These are phyloP conservation scores for Trichoderma koningiopsis DNA, from an alignment of 2,329 filamentous ascomycete species.

Conservation along the genomic window DNA sequence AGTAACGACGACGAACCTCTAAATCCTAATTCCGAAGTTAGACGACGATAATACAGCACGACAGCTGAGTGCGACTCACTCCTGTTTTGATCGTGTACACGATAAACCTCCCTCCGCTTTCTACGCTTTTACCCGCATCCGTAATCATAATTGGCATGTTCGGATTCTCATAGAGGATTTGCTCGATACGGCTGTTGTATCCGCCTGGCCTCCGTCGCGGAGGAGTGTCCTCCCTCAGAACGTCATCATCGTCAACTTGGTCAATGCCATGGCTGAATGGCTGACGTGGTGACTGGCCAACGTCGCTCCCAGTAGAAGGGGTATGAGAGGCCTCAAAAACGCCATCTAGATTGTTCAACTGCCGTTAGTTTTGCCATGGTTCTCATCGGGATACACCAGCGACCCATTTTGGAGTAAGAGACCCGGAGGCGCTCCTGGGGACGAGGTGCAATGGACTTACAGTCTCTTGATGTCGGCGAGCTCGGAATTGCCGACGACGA, in stretches of 20 bases:
- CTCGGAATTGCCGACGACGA: slow-evolving; percentile 67
- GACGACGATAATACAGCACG: background rate
- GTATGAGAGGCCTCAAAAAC: slow-evolving; percentile 69
- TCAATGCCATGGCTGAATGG: slow-evolving; percentile 34
- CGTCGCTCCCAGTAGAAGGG: slow-evolving; percentile 68
- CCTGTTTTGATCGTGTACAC: slow-evolving; percentile 96
- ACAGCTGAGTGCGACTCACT: slow-evolving; percentile 54
- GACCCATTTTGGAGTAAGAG: background rate
- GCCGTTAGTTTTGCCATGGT: background rate
- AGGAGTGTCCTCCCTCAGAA: slow-evolving; percentile 45
- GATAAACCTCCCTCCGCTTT: slow-evolving; percentile 90
- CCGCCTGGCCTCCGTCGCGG: slow-evolving; percentile 76
- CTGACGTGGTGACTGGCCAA: slow-evolving; percentile 51
- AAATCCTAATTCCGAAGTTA: slow-evolving; percentile 67
- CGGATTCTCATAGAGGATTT: slow-evolving; percentile 94
- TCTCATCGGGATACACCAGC: background rate
- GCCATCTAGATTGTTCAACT: slow-evolving; percentile 34
- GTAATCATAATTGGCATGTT: slow-evolving; percentile 88
- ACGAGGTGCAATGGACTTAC: slow-evolving; percentile 49
- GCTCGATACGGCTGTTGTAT: slow-evolving; percentile 94
- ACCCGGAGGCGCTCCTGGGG: background rate
- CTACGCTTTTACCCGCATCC: slow-evolving; percentile 91
- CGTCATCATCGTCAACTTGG: slow-evolving; percentile 53
- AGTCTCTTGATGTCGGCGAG: slow-evolving; percentile 59
- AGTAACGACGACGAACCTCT: slow-evolving; percentile 92